Evolutionary conservation across 352 stramenopile genomes (phyloP).

Genomic region (Pythium utonaiense): DNA sequence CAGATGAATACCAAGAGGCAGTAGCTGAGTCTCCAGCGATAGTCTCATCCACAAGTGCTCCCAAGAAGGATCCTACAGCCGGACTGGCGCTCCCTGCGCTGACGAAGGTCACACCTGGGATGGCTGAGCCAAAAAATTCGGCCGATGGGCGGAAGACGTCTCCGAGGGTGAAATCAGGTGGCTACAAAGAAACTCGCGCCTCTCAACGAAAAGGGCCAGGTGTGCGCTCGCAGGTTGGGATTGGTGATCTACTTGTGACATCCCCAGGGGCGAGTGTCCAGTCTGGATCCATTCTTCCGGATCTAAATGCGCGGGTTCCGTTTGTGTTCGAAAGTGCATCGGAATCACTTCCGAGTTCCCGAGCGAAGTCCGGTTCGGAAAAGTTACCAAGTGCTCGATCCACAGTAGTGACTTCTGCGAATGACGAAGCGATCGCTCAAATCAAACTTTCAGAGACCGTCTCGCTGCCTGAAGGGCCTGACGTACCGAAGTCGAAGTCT

Average conservation of each 20-base stretch:
- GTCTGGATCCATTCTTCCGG: constrained; percentile 13
- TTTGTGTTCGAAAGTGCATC: constrained; percentile 24
- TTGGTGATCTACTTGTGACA: neutral
- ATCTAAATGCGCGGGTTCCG: constrained; percentile 23
- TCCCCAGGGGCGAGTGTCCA: constrained; percentile 2
- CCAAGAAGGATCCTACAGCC: neutral
- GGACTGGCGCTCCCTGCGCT: constrained; percentile 8
- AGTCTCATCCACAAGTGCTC: neutral
- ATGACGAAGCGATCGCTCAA: constrained; percentile 16
- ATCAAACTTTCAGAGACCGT: constrained; percentile 9
- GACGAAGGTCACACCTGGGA: neutral
- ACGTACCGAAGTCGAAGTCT: neutral
- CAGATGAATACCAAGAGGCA: neutral
- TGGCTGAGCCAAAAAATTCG: constrained; percentile 14
- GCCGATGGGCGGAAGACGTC: constrained; percentile 6
- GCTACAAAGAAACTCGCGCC: constrained; percentile 38
- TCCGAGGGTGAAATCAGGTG: constrained; percentile 29
- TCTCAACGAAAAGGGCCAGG: constrained; percentile 11
- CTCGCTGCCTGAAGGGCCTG: neutral
- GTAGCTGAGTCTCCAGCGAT: neutral
- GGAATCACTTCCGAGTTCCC: neutral
- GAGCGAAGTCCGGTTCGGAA: constrained; percentile 7
- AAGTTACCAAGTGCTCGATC: neutral
- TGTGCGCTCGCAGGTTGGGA: neutral
- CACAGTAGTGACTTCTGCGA: neutral